Conservation (phyloP, 2,329 filamentous ascomycete species). For the Fusarium aywerte region DNA sequence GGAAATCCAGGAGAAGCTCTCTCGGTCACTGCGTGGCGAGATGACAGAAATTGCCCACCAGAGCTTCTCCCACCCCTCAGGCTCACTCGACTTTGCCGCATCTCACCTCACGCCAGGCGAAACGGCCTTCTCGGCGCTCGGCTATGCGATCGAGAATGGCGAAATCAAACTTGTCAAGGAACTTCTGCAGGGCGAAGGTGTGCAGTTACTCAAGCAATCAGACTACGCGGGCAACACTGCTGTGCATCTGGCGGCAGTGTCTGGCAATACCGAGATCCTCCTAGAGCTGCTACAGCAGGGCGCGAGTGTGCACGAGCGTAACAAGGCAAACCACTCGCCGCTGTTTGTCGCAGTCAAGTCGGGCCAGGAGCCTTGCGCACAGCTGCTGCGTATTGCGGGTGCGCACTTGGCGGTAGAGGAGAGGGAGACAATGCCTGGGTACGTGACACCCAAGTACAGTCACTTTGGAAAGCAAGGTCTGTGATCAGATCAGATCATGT, state of each 20-base stretch:
- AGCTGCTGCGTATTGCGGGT: constrained; percentile 67
- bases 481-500: constrained; percentile 3
- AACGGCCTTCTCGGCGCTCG: constrained; percentile 79
- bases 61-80: constrained; percentile 79
- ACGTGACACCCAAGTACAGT: constrained; percentile 37
- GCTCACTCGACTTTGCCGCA: constrained; percentile 57
- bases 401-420: constrained; percentile 64
- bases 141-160: constrained; percentile 81
- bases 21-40: constrained; percentile 81
- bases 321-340: constrained; percentile 72
- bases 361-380: constrained; percentile 64
- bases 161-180: constrained; percentile 73
- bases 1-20: constrained; percentile 77
- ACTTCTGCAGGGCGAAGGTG: constrained; percentile 73
- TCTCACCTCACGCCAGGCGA: constrained; percentile 60
- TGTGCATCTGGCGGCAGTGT: constrained; percentile 67
- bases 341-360: constrained; percentile 71
- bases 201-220: constrained; percentile 74
- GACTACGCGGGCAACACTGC: constrained; percentile 86
- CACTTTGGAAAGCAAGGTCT: constrained; percentile 19
- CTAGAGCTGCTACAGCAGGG: constrained; percentile 68
- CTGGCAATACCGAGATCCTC: constrained; percentile 65
- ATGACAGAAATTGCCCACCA: constrained; percentile 80
- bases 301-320: constrained; percentile 74
- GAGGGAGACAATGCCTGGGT: constrained; percentile 48